Evolutionary conservation across 257 asterid species (phyloP).

Genomic region (Gentiana macrophylla): DNA sequence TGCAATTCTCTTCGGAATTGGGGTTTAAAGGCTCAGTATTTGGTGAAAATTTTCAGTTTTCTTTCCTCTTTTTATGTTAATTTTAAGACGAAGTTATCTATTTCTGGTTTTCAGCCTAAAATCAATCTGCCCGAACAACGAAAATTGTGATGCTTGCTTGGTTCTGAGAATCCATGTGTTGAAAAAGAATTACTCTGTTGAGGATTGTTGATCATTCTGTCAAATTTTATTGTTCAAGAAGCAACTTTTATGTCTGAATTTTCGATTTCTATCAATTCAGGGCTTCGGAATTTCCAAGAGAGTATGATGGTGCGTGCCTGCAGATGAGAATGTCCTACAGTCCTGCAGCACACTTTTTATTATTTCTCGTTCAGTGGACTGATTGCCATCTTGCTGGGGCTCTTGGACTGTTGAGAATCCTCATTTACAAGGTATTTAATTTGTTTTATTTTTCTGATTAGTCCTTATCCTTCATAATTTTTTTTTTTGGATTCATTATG

Average conservation of each 20-base stretch:
- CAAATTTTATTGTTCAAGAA: background rate
- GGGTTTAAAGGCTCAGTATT: background rate
- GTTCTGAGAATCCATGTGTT: background rate
- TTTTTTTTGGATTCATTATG: background rate
- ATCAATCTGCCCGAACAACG: no score
- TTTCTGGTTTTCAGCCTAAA: conserved; percentile 12
- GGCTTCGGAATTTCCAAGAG: conserved; percentile 81
- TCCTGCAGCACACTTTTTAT: conserved; percentile 87
- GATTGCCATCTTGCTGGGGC: conserved; percentile 94
- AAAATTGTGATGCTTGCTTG: conserved; percentile 17
- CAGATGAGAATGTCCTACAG: conserved; percentile 97
- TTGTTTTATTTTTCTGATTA: background rate
- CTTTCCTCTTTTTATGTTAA: conserved; percentile 8
- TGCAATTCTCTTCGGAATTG: no score
- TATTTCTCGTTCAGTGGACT: conserved; percentile 91
- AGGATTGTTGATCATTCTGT: no score
- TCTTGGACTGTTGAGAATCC: conserved; percentile 80
- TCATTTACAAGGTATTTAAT: conserved; percentile 65
- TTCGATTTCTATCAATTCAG: conserved; percentile 23
- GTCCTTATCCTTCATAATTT: background rate
- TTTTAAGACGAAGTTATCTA: conserved; percentile 31
- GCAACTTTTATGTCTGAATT: background rate
- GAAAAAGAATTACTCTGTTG: no score
- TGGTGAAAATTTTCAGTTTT: no score
- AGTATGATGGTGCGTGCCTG: conserved; percentile 86